Evolutionary conservation across 2,329 filamentous ascomycete genomes (phyloP).

Genomic region (Sarocladiaceae sp.): DNA sequence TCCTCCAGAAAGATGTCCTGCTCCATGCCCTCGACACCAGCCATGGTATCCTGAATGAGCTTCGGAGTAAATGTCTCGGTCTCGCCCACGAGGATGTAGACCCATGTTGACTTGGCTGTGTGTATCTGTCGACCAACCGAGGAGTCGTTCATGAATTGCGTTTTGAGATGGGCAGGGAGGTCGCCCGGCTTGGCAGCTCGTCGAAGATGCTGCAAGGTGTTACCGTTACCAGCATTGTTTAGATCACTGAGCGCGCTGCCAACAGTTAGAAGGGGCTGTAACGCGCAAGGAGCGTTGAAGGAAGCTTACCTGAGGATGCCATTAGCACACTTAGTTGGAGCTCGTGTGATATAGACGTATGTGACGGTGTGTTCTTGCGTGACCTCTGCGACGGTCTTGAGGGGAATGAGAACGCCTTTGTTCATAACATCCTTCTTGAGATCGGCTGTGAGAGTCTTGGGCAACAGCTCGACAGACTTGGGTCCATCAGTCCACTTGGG

Average conservation of each 20-base stretch:
- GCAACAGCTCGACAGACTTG: slow-evolving; percentile 11
- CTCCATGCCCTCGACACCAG: slow-evolving; percentile 43
- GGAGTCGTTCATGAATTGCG: slow-evolving; percentile 54
- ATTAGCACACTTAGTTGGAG: slow-evolving; percentile 66
- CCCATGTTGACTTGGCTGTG: slow-evolving; percentile 53
- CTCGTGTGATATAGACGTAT: slow-evolving; percentile 63
- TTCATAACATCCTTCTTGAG: slow-evolving; percentile 29
- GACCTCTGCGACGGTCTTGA: slow-evolving; percentile 60
- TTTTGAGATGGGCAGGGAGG: slow-evolving; percentile 59
- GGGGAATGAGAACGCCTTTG: slow-evolving; percentile 49
- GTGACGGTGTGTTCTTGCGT: slow-evolving; percentile 52
- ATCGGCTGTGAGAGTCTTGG: slow-evolving; percentile 32
- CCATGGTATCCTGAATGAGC: slow-evolving; percentile 43
- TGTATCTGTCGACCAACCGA: slow-evolving; percentile 48
- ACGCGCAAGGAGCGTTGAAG: background rate
- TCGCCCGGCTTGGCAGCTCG: slow-evolving; percentile 67
- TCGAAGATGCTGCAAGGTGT: slow-evolving; percentile 64
- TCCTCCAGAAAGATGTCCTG: slow-evolving; percentile 51
- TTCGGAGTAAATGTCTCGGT: slow-evolving; percentile 45
- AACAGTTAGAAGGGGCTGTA: slow-evolving; percentile 14
- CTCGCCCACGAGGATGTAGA: slow-evolving; percentile 51
- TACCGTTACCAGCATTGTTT: slow-evolving; percentile 54
- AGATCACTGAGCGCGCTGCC: slow-evolving; percentile 48
- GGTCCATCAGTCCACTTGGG: background rate
- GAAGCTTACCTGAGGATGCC: slow-evolving; percentile 61